phyloP scores from a whole-genome alignment of 768 basidiomycete genomes.

The Kwoniella pini region DNA sequence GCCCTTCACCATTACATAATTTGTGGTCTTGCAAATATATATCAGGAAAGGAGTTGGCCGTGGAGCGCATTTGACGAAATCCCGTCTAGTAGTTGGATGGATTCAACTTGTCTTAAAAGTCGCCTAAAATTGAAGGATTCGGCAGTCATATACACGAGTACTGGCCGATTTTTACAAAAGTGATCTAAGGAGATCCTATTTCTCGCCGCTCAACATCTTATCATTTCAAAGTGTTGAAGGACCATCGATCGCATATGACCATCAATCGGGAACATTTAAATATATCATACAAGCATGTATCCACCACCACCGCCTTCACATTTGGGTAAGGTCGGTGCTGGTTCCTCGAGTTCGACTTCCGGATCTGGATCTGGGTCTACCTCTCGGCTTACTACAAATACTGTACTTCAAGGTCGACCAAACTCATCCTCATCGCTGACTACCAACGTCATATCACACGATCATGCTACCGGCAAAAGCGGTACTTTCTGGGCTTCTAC shows the following conservation, averaged over 20 bases:
- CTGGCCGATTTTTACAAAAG: neutral
- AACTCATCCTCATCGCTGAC: neutral
- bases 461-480: neutral
- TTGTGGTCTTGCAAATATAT: no score
- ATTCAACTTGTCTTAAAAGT: no score
- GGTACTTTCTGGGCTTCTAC: neutral
- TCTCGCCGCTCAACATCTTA: neutral
- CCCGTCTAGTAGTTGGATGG: no score
- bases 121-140: no score
- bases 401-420: neutral
- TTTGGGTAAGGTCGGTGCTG: neutral
- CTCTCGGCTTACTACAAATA: neutral
- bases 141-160: constrained; percentile 10
- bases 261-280: no score
- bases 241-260: no score
- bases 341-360: neutral
- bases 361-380: neutral
- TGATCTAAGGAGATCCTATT: neutral
- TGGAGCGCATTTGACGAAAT: no score
- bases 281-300: neutral
- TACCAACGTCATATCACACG: neutral
- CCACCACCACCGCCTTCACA: neutral
- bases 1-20: no score
- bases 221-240: no score
- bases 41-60: no score